These are phyloP conservation scores for Stephania yunnanensis DNA, from an alignment of 164 flowering plant species.

Conservation along the genomic window DNA sequence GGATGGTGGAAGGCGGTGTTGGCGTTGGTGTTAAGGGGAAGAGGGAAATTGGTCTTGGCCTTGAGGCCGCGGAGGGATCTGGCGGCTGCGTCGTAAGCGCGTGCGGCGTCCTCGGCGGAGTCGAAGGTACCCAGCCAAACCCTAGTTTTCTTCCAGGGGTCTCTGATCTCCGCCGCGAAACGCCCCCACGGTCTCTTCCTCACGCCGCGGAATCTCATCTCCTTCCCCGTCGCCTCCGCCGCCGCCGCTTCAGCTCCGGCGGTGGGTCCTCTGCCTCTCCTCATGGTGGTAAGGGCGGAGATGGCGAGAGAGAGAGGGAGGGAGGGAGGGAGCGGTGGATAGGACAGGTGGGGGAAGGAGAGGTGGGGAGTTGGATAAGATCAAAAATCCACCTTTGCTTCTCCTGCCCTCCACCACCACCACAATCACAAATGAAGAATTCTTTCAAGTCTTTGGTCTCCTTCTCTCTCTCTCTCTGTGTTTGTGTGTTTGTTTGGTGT, in stretches of 20 bases:
- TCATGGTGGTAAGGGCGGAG: conserved; percentile 21
- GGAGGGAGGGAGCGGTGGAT: not conserved
- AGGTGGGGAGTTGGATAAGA: not conserved
- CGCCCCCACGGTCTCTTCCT: conserved; percentile 80
- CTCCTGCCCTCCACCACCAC: not conserved
- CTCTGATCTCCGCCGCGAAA: conserved; percentile 81
- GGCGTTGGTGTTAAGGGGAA: not conserved
- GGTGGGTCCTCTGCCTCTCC: conserved; percentile 40
- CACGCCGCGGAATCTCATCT: conserved; percentile 59
- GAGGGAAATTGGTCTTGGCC: conserved; percentile 71
- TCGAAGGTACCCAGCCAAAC: conserved; percentile 90
- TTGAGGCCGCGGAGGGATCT: conserved; percentile 64
- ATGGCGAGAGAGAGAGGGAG: not conserved
- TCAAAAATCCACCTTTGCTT: not conserved
- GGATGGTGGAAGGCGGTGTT: conserved; percentile 3
- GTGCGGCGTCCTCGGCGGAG: conserved; percentile 73
- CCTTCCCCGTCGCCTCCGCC: conserved; percentile 17
- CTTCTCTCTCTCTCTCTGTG: too few relatives aligned
- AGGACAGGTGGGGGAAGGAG: not conserved
- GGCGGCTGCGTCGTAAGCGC: conserved; percentile 78
- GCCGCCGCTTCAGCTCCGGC: conserved; percentile 15
- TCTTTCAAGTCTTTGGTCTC: too few relatives aligned
- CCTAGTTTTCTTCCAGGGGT: conserved; percentile 69
- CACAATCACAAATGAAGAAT: too few relatives aligned
- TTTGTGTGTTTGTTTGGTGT: not conserved